Base-by-base conservation (phyloP, 129 eudicot species). In the Tanacetum coccineum region DNA sequence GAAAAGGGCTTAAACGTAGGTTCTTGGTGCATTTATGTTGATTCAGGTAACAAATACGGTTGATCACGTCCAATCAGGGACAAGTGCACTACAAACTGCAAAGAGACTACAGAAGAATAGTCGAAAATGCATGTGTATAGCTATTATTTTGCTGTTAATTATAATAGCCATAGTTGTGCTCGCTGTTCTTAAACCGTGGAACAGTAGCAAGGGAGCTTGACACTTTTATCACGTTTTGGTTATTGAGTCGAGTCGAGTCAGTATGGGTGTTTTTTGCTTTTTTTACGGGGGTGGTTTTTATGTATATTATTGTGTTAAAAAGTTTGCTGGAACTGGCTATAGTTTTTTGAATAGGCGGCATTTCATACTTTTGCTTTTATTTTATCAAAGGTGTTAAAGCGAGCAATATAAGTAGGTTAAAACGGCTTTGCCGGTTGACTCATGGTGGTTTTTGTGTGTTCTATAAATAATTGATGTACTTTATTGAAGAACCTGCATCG, bases 21-120 rank as follows among this genome's bases (percentile, higher is more conserved):
- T 67, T 52, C 20, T n/a, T 25, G 2, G 12, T 53, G 62, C n/a
- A 14, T 58, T 54, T 68, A 17, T 68, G 54, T 58, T 66, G 79
- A 82, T 70, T 54, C 88, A 91, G 94, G 94, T 87, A 54, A 65
- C 88, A 40, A 91, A 82, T 66, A 81, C 96, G 62, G 94, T 91
- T 45, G 94, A 87, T 67, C 90, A 83, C 70, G 97, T 91, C 82
- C 89, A 87, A 70, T 70, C 83, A 25, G 97, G 96, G 77, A 87
- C 87, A 71, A 83, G 78, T 80, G 97, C 96, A 50, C 84, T 91
- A 55, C 87, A 79, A 57, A 83, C 75, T 13, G 97, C 97, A 79
- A 87, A 81, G 85, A 83, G 67, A 84, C 88, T 87, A 42, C 96
- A 91, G 81, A 91, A 64, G 88, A 85, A 79, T 18, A 80, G 93